Base-by-base conservation (phyloP, 306 rosid genomes). In the Ceratonia siliqua region DNA sequence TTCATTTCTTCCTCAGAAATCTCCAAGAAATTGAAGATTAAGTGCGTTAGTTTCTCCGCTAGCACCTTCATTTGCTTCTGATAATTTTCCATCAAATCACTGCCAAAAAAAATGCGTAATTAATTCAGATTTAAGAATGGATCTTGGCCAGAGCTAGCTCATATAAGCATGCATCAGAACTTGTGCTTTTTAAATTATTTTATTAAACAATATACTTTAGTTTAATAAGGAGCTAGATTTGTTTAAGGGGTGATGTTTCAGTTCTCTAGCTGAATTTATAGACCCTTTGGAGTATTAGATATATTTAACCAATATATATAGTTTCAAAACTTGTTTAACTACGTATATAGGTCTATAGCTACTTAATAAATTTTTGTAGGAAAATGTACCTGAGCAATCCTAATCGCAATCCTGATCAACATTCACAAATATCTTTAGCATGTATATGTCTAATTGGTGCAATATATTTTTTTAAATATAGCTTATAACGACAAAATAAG, bases 21-120 rank as follows among this genome's bases (percentile, higher is more conserved):
- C 25, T 53, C 68, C 59, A 89, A 32, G 20, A 42, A 57, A 0
- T 61, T 62, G 2, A 89, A 48, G 41, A 88, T 73, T 30, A 75
- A 58, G 30, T 39, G 8, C 13, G 65, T 70, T 46, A 92, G 58
- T 72, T 80, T 13, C 77, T 85, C 91, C 0, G 87, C 70, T 41
- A 92, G 30, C 3, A 13, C 36, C 85, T 70, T 92, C 96, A 89
- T 86, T 65, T 88, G 63, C 65, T 57, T 84, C 79, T 89, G 84
- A 65, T 84, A 92, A 5, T 69, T 65, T 68, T 81, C 89, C 84
- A 88, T 86, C 17, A 46, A 35, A 5, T 85, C 89, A 22, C 95
- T 91, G 79, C 66, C 52, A 15, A 55, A n/a, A 46, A 15, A 46
- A 13, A 43, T n/a, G n/a, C n/a, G 11, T 41, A 41, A 10, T 9